Percentiles rank a stretch among this genome's conserved stretches.
Evolutionary conservation across 768 basidiomycete genomes (phyloP).

Genomic region (Sistotremastrum suecicum): DNA sequence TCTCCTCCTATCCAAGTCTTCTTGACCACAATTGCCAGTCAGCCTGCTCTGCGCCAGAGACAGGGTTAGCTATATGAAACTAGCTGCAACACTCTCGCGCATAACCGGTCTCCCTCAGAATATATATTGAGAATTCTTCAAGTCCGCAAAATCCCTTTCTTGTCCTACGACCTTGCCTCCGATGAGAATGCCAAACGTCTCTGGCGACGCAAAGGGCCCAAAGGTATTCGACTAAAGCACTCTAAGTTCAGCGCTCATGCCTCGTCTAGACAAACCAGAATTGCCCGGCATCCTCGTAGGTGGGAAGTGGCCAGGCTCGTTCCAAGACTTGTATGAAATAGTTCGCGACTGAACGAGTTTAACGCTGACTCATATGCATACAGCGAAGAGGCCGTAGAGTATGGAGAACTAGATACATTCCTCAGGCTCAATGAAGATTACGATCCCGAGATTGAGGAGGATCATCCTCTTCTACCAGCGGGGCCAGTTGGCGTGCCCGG

Average conservation of each 20-base stretch:
- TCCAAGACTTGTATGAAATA: background rate
- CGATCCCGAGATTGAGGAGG: conserved; percentile 43
- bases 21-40: conserved; percentile 79
- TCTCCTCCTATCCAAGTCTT: conserved; percentile 77
- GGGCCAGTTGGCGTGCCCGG: conserved; percentile 73
- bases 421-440: conserved; percentile 61
- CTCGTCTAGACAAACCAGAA: conserved; percentile 57
- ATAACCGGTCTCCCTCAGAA: conserved; percentile 28
- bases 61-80: conserved; percentile 38
- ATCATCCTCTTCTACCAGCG: conserved; percentile 35
- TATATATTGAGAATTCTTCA: conserved; percentile 72
- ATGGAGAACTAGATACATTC: conserved; percentile 54
- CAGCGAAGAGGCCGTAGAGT: conserved; percentile 81
- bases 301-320: conserved; percentile 46
- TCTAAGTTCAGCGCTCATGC: conserved; percentile 3
- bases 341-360: conserved; percentile 27
- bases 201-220: conserved; percentile 73
- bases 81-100: background rate
- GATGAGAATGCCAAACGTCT: conserved; percentile 67
- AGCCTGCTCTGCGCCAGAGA: conserved; percentile 59
- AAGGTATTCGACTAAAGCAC: conserved; percentile 24
- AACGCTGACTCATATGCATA: conserved; percentile 57
- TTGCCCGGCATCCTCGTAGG: conserved; percentile 77
- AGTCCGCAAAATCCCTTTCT: conserved; percentile 74
- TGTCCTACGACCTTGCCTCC: conserved; percentile 72